Percentiles rank a stretch among this genome's conserved stretches.
These are phyloP conservation scores for Handroanthus guayacan DNA, from an alignment of 257 asterid species.

Conservation along the genomic window DNA sequence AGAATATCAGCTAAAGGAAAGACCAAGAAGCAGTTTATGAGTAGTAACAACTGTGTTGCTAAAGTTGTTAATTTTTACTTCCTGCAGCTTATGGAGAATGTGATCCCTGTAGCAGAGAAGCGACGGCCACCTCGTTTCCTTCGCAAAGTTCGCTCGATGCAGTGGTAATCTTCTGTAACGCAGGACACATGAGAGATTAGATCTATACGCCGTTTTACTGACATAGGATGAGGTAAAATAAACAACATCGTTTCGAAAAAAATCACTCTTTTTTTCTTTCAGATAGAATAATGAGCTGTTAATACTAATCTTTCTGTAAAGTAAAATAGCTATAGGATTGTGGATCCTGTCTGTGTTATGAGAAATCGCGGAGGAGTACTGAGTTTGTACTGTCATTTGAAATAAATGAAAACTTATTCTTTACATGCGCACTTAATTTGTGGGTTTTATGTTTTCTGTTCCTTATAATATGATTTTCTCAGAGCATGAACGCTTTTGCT, in stretches of 20 bases:
- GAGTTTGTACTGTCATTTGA: background rate
- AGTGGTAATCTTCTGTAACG: constrained; percentile 42
- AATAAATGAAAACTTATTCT: background rate
- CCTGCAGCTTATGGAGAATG: constrained; percentile 64
- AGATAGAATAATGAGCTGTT: background rate
- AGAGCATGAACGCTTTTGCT: background rate
- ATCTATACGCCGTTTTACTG: background rate
- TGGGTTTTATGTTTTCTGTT: background rate
- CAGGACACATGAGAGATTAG: constrained; percentile 12
- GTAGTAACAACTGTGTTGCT: background rate
- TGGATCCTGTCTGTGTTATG: too few species aligned
- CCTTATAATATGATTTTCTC: background rate
- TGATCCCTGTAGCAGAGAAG: constrained; percentile 67
- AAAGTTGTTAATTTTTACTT: background rate
- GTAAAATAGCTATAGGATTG: background rate
- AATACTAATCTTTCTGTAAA: background rate
- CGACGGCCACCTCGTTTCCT: constrained; percentile 51
- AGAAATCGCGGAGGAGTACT: too few species aligned
- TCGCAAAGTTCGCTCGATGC: constrained; percentile 52
- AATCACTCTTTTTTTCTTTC: background rate
- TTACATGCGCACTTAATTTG: too few species aligned
- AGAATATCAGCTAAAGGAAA: too few species aligned
- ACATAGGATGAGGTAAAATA: background rate
- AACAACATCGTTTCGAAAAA: background rate
- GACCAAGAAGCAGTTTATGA: too few species aligned